phyloP scores from a whole-genome alignment of 352 stramenopile genomes.

The Pythium pyrilobum region DNA sequence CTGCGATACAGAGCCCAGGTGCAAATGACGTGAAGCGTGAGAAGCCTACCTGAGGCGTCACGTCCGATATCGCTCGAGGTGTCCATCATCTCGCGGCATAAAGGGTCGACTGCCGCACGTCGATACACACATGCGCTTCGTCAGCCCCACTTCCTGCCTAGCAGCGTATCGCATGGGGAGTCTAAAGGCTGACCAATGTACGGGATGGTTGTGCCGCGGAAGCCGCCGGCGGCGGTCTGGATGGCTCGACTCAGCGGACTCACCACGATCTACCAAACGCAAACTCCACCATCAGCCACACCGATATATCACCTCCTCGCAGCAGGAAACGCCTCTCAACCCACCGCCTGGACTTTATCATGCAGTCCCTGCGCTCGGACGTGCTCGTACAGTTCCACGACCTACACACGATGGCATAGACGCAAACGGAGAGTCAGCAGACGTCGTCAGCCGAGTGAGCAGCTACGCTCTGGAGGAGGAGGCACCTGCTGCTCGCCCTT shows the following conservation, averaged over 20 bases:
- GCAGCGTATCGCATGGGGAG: neutral
- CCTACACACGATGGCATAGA: too few species aligned
- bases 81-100: slow-evolving; percentile 79
- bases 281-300: neutral
- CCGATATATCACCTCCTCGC: neutral
- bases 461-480: too few species aligned
- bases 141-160: neutral
- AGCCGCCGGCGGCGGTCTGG: slow-evolving; percentile 67
- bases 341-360: slow-evolving; percentile 65
- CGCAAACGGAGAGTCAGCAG: too few species aligned
- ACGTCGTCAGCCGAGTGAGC: too few species aligned
- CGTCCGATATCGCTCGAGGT: slow-evolving; percentile 80
- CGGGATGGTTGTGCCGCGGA: slow-evolving; percentile 43
- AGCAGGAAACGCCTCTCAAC: neutral
- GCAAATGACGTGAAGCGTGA: neutral
- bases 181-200: slow-evolving; percentile 36
- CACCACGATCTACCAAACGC: slow-evolving; percentile 50
- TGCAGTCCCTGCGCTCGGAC: slow-evolving; percentile 39
- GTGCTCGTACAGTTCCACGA: slow-evolving; percentile 32
- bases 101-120: slow-evolving; percentile 50
- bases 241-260: slow-evolving; percentile 81
- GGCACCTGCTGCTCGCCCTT: slow-evolving; percentile 67
- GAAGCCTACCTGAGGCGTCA: slow-evolving; percentile 32
- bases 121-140: neutral
- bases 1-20: too few species aligned